Evolutionary conservation across 345 rosid species (phyloP).

Genomic region (Melaleuca alternifolia): DNA sequence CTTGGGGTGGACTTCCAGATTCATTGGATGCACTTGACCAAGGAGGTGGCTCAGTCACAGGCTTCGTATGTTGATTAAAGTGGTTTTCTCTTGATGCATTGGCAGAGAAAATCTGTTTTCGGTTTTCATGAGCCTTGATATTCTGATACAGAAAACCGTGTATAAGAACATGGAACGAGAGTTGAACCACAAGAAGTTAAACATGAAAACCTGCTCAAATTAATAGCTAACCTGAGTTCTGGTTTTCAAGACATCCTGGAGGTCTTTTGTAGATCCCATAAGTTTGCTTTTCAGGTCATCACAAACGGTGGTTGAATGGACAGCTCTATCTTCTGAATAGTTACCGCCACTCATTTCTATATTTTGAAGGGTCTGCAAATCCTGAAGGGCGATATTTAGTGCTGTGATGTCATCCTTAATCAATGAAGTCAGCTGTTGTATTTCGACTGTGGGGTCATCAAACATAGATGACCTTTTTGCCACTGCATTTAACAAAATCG

Average conservation of each 20-base stretch:
- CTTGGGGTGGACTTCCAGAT: conserved; percentile 24
- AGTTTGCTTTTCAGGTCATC: conserved; percentile 80
- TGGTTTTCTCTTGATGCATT: conserved; percentile 49
- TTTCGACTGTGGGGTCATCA: conserved; percentile 67
- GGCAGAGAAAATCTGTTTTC: conserved; percentile 72
- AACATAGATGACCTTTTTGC: conserved; percentile 83
- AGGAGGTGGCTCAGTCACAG: conserved; percentile 72
- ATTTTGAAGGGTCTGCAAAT: conserved; percentile 71
- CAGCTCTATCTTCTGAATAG: conserved; percentile 61
- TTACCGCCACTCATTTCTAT: conserved; percentile 70
- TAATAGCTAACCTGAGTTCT: conserved; percentile 64
- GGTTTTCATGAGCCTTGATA: conserved; percentile 83
- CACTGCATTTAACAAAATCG: conserved; percentile 25
- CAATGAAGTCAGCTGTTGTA: conserved; percentile 72
- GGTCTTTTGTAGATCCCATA: conserved; percentile 71
- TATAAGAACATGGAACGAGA: not conserved
- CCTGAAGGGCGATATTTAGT: conserved; percentile 61
- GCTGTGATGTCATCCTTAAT: conserved; percentile 77
- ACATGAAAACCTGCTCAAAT: not conserved
- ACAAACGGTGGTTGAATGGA: conserved; percentile 68
- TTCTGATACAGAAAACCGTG: conserved; percentile 30
- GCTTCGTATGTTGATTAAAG: conserved; percentile 29
- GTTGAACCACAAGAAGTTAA: not conserved
- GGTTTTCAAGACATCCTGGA: conserved; percentile 68
- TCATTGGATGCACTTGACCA: conserved; percentile 60